These are phyloP conservation scores for Thielaviopsis cerberus DNA, from an alignment of 2,329 filamentous ascomycete species.

Conservation along the genomic window DNA sequence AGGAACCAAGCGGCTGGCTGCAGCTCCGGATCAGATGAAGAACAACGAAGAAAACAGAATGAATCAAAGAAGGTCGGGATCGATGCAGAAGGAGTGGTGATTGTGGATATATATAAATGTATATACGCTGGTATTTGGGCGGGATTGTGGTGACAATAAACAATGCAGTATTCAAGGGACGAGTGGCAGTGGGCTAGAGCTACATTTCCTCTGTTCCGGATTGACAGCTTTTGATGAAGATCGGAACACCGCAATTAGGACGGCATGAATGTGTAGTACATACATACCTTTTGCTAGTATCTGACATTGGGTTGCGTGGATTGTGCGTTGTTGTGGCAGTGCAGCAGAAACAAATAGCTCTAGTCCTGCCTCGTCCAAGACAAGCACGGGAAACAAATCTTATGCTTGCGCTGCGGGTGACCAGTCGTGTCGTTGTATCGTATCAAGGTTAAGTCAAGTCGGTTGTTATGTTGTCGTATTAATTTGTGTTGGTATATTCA, in stretches of 20 bases:
- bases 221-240: neutral
- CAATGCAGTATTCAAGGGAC: neutral
- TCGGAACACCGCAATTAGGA: neutral
- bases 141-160: neutral
- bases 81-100: neutral
- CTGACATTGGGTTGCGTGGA: constrained; percentile 17
- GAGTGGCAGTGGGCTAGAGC: neutral
- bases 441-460: neutral
- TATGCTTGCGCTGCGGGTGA: no score
- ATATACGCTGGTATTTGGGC: neutral
- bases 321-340: constrained; percentile 11
- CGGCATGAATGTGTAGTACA: neutral
- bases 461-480: neutral
- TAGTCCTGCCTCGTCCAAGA: neutral
- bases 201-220: neutral
- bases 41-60: neutral
- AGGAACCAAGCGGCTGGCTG: neutral
- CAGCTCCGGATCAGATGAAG: neutral
- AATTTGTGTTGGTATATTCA: neutral
- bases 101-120: neutral
- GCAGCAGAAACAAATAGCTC: constrained; percentile 1
- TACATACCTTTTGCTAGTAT: constrained; percentile 21
- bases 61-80: neutral
- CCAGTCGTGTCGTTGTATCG: neutral
- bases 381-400: neutral